Evolutionary conservation across 768 basidiomycete species (phyloP).

Genomic region (Phlebiopsis gigantea): DNA sequence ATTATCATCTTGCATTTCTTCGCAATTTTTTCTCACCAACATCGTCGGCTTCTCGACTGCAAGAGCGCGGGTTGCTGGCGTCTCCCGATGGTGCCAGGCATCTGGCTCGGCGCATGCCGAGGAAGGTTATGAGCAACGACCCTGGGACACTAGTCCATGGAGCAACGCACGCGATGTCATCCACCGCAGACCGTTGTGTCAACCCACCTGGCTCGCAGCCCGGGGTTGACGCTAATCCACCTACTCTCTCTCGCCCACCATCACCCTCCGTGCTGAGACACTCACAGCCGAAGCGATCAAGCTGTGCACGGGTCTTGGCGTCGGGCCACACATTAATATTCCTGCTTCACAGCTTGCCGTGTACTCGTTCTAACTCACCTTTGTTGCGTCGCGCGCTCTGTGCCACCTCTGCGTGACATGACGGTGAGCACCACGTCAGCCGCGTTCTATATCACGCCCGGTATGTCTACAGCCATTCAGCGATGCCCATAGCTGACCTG

Average conservation of each 20-base stretch:
- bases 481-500: background rate
- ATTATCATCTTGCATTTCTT: background rate
- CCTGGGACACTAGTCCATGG: background rate
- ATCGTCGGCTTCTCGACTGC: background rate
- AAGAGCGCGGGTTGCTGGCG: background rate
- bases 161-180: conserved; percentile 3
- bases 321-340: background rate
- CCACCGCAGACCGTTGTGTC: background rate
- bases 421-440: conserved; percentile 50
- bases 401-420: conserved; percentile 40
- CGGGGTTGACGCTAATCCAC: background rate
- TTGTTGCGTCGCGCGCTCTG: conserved; percentile 25
- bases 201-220: background rate
- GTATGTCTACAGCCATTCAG: conserved; percentile 23
- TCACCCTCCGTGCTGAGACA: background rate
- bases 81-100: background rate
- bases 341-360: background rate
- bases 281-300: background rate
- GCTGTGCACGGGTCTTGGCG: background rate
- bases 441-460: conserved; percentile 49
- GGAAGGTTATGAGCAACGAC: background rate
- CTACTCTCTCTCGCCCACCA: background rate
- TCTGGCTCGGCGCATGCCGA: conserved; percentile 1
- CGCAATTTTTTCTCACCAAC: background rate
- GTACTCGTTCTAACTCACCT: background rate